Conservation (phyloP, 306 rosid species). For the Chamaecrista fasciculata region DNA sequence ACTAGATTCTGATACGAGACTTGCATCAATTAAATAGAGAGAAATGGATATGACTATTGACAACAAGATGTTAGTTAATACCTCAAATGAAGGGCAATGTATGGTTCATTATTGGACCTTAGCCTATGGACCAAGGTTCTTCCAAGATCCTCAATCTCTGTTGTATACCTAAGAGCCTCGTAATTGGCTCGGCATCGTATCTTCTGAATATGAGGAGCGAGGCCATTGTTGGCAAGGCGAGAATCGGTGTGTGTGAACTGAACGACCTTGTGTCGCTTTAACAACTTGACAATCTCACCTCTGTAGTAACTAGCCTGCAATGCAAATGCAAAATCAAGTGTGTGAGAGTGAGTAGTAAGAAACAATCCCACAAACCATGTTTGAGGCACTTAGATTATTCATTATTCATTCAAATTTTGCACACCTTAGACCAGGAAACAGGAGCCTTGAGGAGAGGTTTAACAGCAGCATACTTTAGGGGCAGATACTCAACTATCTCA, state of each 20-base stretch:
- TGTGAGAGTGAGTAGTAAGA: conserved; percentile 27
- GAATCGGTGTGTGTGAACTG: conserved; percentile 86
- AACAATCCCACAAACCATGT: not conserved
- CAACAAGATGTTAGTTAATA: conserved; percentile 14
- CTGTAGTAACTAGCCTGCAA: conserved; percentile 97
- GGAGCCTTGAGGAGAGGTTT: conserved; percentile 81
- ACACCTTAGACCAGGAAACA: conserved; percentile 96
- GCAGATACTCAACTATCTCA: conserved; percentile 76
- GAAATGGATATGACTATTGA: not conserved
- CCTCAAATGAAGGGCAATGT: conserved; percentile 92
- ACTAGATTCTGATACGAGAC: too few relatives aligned
- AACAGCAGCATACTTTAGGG: conserved; percentile 44
- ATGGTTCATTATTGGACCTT: conserved; percentile 72
- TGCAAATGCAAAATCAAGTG: too few relatives aligned
- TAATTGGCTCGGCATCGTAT: conserved; percentile 90
- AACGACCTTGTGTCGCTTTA: conserved; percentile 62
- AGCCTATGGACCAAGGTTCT: conserved; percentile 67
- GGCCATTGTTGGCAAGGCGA: conserved; percentile 84
- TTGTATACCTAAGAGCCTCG: conserved; percentile 65
- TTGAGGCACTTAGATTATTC: not conserved
- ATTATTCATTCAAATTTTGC: too few relatives aligned
- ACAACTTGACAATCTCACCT: conserved; percentile 58
- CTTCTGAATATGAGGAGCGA: conserved; percentile 79
- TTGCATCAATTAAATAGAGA: not conserved
- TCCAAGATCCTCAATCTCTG: conserved; percentile 88